Conservation (phyloP, 2,329 filamentous ascomycete species). For the Ceratocystis diversiconidia region DNA sequence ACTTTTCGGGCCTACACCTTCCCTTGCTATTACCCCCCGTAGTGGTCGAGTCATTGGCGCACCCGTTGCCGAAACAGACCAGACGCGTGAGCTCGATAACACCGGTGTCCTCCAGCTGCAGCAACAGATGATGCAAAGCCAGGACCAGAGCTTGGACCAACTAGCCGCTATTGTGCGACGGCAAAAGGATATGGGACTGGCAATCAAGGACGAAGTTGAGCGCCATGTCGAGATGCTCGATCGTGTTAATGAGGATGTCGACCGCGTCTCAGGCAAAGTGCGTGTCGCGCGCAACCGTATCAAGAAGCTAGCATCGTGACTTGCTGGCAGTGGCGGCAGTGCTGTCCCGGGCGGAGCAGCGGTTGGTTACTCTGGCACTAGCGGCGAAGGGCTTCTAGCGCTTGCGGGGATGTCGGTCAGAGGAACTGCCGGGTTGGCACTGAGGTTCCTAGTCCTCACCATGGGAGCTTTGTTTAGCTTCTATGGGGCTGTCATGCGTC, state of each 20-base stretch:
- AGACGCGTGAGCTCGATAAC: slow-evolving; percentile 65
- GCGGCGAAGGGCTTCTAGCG: not conserved
- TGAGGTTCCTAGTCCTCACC: slow-evolving; percentile 15
- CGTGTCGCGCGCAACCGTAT: slow-evolving; percentile 59
- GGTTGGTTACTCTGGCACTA: not conserved
- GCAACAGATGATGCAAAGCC: slow-evolving; percentile 56
- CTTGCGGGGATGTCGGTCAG: not conserved
- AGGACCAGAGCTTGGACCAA: slow-evolving; percentile 58
- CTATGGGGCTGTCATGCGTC: slow-evolving; percentile 16
- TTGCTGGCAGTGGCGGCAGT: slow-evolving; percentile 15
- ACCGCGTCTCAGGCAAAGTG: slow-evolving; percentile 53
- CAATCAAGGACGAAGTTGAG: slow-evolving; percentile 60
- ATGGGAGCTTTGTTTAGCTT: slow-evolving; percentile 16
- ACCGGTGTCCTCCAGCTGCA: slow-evolving; percentile 59
- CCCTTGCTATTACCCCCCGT: slow-evolving; percentile 22
- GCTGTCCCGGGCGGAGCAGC: slow-evolving; percentile 6
- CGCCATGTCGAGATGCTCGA: slow-evolving; percentile 58
- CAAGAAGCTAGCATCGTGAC: slow-evolving; percentile 42
- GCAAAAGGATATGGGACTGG: slow-evolving; percentile 64
- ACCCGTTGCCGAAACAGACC: slow-evolving; percentile 59
- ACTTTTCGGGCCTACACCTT: slow-evolving; percentile 31
- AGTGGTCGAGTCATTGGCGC: slow-evolving; percentile 53
- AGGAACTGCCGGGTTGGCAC: slow-evolving; percentile 12
- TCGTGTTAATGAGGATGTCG: slow-evolving; percentile 50
- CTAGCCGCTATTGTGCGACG: slow-evolving; percentile 54